Evolutionary conservation across 2,329 filamentous ascomycete species (phyloP), one percentile per base, ranked within the genome.

Genomic region (Trichothecium roseum): DNA sequence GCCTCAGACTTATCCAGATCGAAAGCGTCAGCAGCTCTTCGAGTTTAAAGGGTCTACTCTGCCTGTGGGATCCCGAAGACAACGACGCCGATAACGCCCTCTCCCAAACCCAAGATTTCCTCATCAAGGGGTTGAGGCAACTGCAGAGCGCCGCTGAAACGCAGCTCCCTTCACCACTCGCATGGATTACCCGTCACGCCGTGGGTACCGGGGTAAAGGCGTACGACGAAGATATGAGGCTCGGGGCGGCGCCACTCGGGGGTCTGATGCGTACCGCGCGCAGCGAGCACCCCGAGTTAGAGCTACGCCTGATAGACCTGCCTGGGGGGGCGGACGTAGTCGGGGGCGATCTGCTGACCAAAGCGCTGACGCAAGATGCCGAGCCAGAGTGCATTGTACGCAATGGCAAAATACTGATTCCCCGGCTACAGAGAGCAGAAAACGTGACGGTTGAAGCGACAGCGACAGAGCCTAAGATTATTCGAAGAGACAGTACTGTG

Each of bases 261-360:
- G 43, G 43, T 15, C 34, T 45, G 18, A 41, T 44, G 37, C 40
- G 43, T n/a, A 37, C 43, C 6, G 43, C 34, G 28, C 30, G 38
- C 24, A 40, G 22, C n/a, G 43, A 45, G 37, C 38, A 42, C 15
- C 40, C 42, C 12, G 40, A 45, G 13, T 15, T 42, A 26, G 22
- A 24, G 15, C 32, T 45, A 18, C 43, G 43, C 9, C 34, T 43
- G 27, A 34, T 45, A 16, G 43, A 45, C 18, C 20, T 44, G 8
- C 22, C n/a, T 30, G 30, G 26, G 10, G 20, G 28, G 2, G 8
- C 27, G 5, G 14, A 6, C 6, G 14, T 14, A 8, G 12, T 26
- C 6, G 20, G 28, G 20, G n/a, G n/a, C n/a, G n/a, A n/a, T n/a
- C 8, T 20, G 27, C 22, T 41, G 20, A 28, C 27, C 8, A 10